A percentile compares a stretch with the other conserved stretches of the same genome.
Conservation (phyloP, 2,329 filamentous ascomycete genomes). For the Ceratocystis variospora region DNA sequence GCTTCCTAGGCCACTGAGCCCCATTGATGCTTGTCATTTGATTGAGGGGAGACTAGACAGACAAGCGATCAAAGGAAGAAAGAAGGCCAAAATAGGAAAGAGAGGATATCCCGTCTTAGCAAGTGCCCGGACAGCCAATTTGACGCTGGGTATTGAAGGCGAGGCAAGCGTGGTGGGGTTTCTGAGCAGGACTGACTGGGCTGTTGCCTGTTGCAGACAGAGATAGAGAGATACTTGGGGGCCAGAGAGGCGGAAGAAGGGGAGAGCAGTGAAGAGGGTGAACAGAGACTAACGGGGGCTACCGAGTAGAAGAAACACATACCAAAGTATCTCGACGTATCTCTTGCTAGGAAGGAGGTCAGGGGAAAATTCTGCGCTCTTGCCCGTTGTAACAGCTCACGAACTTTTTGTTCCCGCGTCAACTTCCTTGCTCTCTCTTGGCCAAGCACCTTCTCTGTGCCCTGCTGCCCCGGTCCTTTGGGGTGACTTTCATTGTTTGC, state of each 20-base stretch:
- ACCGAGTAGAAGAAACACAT: neutral
- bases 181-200: neutral
- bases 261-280: too few relatives aligned
- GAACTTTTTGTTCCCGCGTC: slow-evolving; percentile 10
- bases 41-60: neutral
- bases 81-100: slow-evolving; percentile 1
- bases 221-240: neutral
- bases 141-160: neutral
- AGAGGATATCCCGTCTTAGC: neutral
- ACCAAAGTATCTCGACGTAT: neutral
- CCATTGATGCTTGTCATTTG: neutral
- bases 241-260: too few relatives aligned
- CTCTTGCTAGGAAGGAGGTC: neutral
- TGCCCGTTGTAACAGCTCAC: neutral
- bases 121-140: neutral
- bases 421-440: neutral
- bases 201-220: neutral
- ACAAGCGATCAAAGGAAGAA: neutral
- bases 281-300: neutral
- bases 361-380: neutral
- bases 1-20: neutral
- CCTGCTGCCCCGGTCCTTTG: neutral
- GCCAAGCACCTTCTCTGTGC: neutral
- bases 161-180: neutral
- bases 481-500: neutral